Base-by-base conservation (phyloP, 148 eudicot genomes). In the Agrostemma githago region DNA sequence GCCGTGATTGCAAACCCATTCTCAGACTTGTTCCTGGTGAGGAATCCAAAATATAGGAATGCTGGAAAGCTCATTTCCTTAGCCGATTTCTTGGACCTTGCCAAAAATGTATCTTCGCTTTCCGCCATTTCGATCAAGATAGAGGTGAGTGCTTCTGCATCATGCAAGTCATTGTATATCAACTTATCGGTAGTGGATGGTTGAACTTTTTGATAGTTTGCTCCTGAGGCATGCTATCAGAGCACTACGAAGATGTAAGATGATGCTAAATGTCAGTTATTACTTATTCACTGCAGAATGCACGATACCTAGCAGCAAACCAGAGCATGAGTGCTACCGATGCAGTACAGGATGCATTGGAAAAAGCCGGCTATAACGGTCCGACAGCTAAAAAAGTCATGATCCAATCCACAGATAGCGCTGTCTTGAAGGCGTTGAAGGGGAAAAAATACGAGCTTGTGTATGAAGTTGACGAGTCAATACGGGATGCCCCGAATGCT, bases 91-190 rank as follows among this genome's bases (percentile, higher is more conserved):
- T 70, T 84, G 66, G 75, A 68, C 70, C 69, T 82, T 8, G 81
- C 85, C 14, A 84, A 81, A 63, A 87, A 95, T 70, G 71, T 88
- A 17, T 85, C 85, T 79, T 85, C 94, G 14, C 79, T 92, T 67
- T 87, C 96, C 39, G 92, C 88, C 65, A 91, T 90, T 68, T 41
- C 85, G 78, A 88, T 95, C 82, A 83, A 82, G 76, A 84, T 95
- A 76, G 96, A 95, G 96, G 99, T 92, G 66, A 77, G 88, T 86
- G 8, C 15, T 58, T 34, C 26, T 12, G 9, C 56, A 10, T 39
- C 4, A 41, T 20, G 54, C 17, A 14, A 8, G 38, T 41, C 20
- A 0, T 16, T 58, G 59, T 58, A 58, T 58, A 20, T 17, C 26
- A 12, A 78, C 84, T 53, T 21, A 20, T 63, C n/a, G n/a, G n/a